Conservation (phyloP, 148 eudicot species). For the Nepenthes gracilis region DNA sequence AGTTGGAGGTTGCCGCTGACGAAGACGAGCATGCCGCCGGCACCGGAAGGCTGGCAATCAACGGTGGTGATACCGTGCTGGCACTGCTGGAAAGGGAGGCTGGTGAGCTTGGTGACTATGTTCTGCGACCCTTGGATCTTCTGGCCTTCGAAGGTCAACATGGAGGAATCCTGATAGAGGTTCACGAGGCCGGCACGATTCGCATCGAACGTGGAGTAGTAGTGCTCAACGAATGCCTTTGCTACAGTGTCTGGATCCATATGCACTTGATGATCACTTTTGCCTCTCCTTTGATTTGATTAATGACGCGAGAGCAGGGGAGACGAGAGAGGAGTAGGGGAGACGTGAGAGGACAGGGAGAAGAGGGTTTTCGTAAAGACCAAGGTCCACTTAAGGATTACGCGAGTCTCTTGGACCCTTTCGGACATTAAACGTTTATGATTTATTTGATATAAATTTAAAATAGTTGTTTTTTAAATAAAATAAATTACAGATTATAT, state of each 20-base stretch:
- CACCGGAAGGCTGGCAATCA: slow-evolving; percentile 44
- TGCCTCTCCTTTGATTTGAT: neutral
- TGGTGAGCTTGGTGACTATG: slow-evolving; percentile 32
- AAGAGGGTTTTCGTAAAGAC: no score
- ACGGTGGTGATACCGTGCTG: slow-evolving; percentile 39
- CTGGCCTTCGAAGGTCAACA: slow-evolving; percentile 48
- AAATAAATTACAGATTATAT: no score
- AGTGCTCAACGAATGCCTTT: slow-evolving; percentile 45
- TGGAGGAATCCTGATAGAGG: slow-evolving; percentile 35
- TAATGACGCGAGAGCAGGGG: no score
- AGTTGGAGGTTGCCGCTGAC: slow-evolving; percentile 40
- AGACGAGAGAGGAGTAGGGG: no score
- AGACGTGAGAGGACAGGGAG: no score
- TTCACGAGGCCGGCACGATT: slow-evolving; percentile 24
- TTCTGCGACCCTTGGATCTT: slow-evolving; percentile 34
- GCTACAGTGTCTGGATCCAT: slow-evolving; percentile 46
- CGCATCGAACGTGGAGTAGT: slow-evolving; percentile 45
- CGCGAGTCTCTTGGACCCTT: no score
- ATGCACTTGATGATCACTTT: neutral
- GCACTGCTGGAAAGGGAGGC: slow-evolving; percentile 40
- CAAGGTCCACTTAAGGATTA: no score
- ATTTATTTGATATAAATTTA: no score
- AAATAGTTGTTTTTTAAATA: no score
- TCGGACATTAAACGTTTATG: no score
- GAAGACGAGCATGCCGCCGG: slow-evolving; percentile 33